A percentile compares a stretch with the other conserved stretches of the same genome.
Evolutionary conservation across 176 grass and related monocot genomes (phyloP).

Genomic region (Phyllostachys edulis): DNA sequence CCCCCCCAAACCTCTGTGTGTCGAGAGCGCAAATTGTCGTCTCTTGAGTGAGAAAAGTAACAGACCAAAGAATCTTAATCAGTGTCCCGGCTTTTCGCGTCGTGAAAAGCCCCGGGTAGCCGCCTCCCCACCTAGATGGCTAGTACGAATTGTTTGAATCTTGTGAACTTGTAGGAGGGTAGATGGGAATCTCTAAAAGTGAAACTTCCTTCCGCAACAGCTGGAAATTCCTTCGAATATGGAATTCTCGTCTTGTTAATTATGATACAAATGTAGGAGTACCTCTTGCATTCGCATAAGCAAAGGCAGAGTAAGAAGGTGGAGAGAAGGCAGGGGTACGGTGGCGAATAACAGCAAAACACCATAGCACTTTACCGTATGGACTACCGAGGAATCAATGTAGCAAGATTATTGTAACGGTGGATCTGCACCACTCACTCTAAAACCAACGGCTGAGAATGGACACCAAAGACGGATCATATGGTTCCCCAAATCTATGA

Average conservation of each 20-base stretch:
- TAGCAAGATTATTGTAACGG: not conserved
- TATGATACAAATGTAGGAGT: not conserved
- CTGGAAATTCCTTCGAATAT: not conserved
- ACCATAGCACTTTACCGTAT: not conserved
- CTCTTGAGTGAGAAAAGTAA: slow-evolving; percentile 14
- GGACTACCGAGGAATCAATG: not conserved
- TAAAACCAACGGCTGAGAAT: not conserved
- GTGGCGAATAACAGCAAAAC: not conserved
- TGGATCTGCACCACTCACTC: not conserved
- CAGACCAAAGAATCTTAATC: not conserved
- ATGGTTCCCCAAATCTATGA: not conserved
- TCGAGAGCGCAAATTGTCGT: not conserved
- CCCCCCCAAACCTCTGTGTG: too few relatives aligned
- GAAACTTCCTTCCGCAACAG: not conserved
- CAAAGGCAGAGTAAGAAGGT: not conserved
- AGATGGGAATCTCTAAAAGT: not conserved
- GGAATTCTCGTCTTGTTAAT: not conserved
- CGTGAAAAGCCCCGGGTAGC: slow-evolving; percentile 6
- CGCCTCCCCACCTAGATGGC: slow-evolving; percentile 2
- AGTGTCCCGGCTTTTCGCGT: slow-evolving; percentile 27
- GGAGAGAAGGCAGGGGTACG: not conserved
- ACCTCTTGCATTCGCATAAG: not conserved
- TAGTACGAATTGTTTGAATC: not conserved
- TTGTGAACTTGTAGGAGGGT: not conserved
- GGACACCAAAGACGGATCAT: not conserved